Evolutionary conservation across 2,329 filamentous ascomycete species (phyloP), one percentile per base, ranked within the genome.

Genomic region (Colletotrichum shisoi): DNA sequence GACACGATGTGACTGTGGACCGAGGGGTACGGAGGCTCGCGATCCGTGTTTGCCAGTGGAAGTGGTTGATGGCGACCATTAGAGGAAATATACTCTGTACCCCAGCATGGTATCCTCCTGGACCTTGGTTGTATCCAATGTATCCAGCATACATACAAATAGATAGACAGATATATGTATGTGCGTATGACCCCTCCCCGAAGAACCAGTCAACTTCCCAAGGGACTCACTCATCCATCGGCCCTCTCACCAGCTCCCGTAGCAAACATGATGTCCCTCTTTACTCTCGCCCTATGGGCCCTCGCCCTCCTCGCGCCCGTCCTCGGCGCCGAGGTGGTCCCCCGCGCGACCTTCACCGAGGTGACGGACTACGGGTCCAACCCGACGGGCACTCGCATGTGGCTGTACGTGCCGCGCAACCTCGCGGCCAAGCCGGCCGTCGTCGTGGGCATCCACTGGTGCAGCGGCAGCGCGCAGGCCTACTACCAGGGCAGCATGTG

Each of bases 381-480:
- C 57, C 68, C 68, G 8, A 68, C 64, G 7, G 62, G 62, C 44
- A 66, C 69, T 11, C 59, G 67, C 40, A 70, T 69, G 66, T 70
- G 67, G 62, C 54, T 83, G 11, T 76, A 76, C 52, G 74, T 77
- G 6, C 79, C 79, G 2, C 73, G 76, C 60, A 77, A 71, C 9
- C 71, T 81, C 6, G 73, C 74, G 0, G 71, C 80, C 1, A 82
- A 78, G 12, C 83, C 84, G 0, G 79, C 79, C 5, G 79, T 88
- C 46, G 76, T 87, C 21, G 83, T 87, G 5, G 85, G 83, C 6
- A 79, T 85, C 67, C 83, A 88, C 76, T 86, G 84, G 75, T 89
- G 87, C 76, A 79, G 76, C 37, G 85, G 85, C 19, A 83, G 81
- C 2, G 86, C 83, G 1, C 74, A 80, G 67, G 81, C 79, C 3